Base-by-base conservation (phyloP, 257 asterid genomes). In the Verbena officinalis region DNA sequence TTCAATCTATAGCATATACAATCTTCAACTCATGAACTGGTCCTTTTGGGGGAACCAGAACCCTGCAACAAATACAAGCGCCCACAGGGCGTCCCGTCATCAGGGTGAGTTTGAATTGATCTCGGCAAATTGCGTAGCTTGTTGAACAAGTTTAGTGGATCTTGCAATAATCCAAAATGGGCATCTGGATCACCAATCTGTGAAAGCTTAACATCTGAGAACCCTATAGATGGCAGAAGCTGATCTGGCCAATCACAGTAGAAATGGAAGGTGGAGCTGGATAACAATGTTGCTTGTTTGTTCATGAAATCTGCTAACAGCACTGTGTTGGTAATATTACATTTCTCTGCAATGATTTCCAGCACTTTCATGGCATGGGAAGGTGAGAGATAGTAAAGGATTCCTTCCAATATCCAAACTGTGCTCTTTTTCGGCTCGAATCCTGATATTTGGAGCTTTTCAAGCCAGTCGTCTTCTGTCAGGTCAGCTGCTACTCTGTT, bases 181-280 rank as follows among this genome's bases (percentile, higher is more conserved):
- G 98, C 98, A 75, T 90, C 98, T 42, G 95, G 91, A 64, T 93
- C 98, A 13, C 97, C 96, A 72, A 93, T 85, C 83, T 89, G 98
- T 27, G 97, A 87, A 57, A 93, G 95, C 70, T 74, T 79, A 34
- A 93, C 97, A 53, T 83, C 90, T n/a, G 95, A 72, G 70, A 93
- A 93, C 21, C 98, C 98, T 55, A 93, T 75, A 48, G 98, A 76
- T 11, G 96, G 93, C 67, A 92, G 81, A 65, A 92, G 75, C 63
- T 87, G 84, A 21, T 92, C 98, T 6, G 98, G 98, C 95, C 96
- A 92, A 67, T 92, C 98, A 49, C 98, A 80, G 54, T 87, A 82
- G 90, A 89, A 89, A 67, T 67, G 91, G 76, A 79, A 92, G 68
- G 83, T 75, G 67, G 97, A 84, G 81, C 84, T 78, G 78, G 96